A percentile compares a stretch with the other conserved stretches of the same genome.
Conservation (phyloP, 371 early-diverging fungal genomes). For the Cokeromyces recurvatus region DNA sequence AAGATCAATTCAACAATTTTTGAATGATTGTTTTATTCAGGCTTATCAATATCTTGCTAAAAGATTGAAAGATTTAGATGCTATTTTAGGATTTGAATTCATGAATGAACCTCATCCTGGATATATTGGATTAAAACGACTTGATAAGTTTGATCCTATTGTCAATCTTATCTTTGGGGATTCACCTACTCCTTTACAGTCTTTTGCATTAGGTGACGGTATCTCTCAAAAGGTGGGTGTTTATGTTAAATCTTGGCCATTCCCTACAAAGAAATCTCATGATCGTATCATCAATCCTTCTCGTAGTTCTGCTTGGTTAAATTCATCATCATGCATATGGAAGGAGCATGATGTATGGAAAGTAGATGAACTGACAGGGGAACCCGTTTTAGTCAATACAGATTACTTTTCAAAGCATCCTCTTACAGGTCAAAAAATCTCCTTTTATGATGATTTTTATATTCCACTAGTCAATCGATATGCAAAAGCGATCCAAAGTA, state of each 20-base stretch:
- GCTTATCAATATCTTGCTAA: slow-evolving; percentile 51
- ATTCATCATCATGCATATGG: slow-evolving; percentile 68
- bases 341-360: slow-evolving; percentile 76
- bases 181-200: slow-evolving; percentile 67
- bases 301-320: slow-evolving; percentile 56
- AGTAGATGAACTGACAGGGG: slow-evolving; percentile 38
- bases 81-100: slow-evolving; percentile 73
- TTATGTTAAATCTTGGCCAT: slow-evolving; percentile 72
- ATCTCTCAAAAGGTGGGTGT: slow-evolving; percentile 61
- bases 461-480: slow-evolving; percentile 64
- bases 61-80: slow-evolving; percentile 56
- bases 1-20: slow-evolving; percentile 49
- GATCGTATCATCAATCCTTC: slow-evolving; percentile 53
- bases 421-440: slow-evolving; percentile 39
- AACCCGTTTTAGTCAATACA: slow-evolving; percentile 49
- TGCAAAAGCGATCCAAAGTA: slow-evolving; percentile 55
- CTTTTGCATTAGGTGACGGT: slow-evolving; percentile 67
- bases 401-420: slow-evolving; percentile 72
- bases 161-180: slow-evolving; percentile 66
- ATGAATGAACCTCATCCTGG: slow-evolving; percentile 85
- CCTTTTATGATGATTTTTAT: slow-evolving; percentile 66
- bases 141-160: slow-evolving; percentile 59
- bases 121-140: slow-evolving; percentile 61
- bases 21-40: slow-evolving; percentile 49
- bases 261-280: slow-evolving; percentile 59